These are phyloP conservation scores for Tephrocybe sp. DNA, from an alignment of 768 basidiomycete genomes.

Conservation along the genomic window DNA sequence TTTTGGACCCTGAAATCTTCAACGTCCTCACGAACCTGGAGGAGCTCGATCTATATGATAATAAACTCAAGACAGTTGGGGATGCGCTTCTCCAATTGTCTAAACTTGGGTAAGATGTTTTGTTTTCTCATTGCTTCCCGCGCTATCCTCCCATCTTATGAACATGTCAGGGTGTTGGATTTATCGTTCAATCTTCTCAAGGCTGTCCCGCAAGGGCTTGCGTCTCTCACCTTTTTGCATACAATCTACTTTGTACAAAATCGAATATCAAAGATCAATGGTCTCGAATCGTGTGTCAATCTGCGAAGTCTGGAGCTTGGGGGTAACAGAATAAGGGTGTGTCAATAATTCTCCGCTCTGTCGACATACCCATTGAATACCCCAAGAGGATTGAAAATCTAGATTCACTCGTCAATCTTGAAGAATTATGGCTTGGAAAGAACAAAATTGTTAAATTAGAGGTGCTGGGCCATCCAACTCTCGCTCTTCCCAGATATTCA, in stretches of 20 bases:
- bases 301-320: slow-evolving; percentile 89
- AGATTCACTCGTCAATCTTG: slow-evolving; percentile 75
- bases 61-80: slow-evolving; percentile 78
- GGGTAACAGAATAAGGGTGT: slow-evolving; percentile 87
- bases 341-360: slow-evolving; percentile 23
- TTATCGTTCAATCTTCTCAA: slow-evolving; percentile 93
- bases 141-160: not conserved
- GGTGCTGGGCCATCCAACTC: slow-evolving; percentile 37
- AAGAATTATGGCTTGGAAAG: slow-evolving; percentile 97
- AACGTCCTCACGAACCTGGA: slow-evolving; percentile 65
- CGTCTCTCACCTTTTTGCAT: slow-evolving; percentile 57
- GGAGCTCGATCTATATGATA: slow-evolving; percentile 96
- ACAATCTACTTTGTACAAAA: slow-evolving; percentile 97
- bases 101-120: slow-evolving; percentile 63
- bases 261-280: slow-evolving; percentile 79
- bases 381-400: slow-evolving; percentile 86
- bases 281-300: slow-evolving; percentile 53
- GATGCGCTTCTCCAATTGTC: slow-evolving; percentile 59
- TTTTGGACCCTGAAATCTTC: slow-evolving; percentile 74
- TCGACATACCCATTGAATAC: not conserved
- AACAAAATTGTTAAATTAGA: slow-evolving; percentile 93
- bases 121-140: slow-evolving; percentile 10
- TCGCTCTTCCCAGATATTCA: not conserved
- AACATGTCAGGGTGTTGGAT: slow-evolving; percentile 69
- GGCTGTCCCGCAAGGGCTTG: slow-evolving; percentile 62